A percentile compares a stretch with the other conserved stretches of the same genome.
Evolutionary conservation across 805 yeast species (phyloP).

Genomic region (Myxozyma vanderwaltii): DNA sequence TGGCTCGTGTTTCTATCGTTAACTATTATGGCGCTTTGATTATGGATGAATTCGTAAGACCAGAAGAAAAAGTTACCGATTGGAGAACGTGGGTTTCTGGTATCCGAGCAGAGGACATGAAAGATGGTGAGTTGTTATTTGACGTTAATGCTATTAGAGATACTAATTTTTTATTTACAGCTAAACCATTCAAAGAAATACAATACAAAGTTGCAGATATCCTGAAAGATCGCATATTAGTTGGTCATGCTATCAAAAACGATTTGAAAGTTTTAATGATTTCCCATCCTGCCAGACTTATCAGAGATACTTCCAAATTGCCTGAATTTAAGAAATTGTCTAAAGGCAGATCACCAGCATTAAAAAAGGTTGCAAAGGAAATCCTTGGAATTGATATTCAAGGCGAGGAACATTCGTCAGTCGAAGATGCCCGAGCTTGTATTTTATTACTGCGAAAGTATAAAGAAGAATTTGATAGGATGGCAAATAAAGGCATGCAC

Average conservation of each 20-base stretch:
- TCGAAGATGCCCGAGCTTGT: conserved; percentile 87
- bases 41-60: conserved; percentile 74
- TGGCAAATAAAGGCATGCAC: conserved; percentile 36
- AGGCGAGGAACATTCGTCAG: conserved; percentile 76
- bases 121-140: conserved; percentile 35
- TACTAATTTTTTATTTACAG: conserved; percentile 41
- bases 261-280: conserved; percentile 70
- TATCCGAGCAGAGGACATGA: conserved; percentile 68
- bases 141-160: not conserved
- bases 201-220: conserved; percentile 58
- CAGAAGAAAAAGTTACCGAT: conserved; percentile 74
- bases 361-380: conserved; percentile 64
- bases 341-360: conserved; percentile 69
- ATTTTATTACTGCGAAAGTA: conserved; percentile 74
- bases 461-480: conserved; percentile 57
- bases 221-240: conserved; percentile 58
- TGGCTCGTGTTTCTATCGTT: conserved; percentile 86
- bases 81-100: conserved; percentile 96
- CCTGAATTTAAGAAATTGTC: conserved; percentile 47
- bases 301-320: conserved; percentile 72
- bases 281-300: conserved; percentile 63
- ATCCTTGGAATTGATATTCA: conserved; percentile 66
- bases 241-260: conserved; percentile 84
- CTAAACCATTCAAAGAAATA: conserved; percentile 67
- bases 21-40: conserved; percentile 75